Evolutionary conservation across 2,329 filamentous ascomycete genomes (phyloP).

Genomic region (Penicillium sp.): DNA sequence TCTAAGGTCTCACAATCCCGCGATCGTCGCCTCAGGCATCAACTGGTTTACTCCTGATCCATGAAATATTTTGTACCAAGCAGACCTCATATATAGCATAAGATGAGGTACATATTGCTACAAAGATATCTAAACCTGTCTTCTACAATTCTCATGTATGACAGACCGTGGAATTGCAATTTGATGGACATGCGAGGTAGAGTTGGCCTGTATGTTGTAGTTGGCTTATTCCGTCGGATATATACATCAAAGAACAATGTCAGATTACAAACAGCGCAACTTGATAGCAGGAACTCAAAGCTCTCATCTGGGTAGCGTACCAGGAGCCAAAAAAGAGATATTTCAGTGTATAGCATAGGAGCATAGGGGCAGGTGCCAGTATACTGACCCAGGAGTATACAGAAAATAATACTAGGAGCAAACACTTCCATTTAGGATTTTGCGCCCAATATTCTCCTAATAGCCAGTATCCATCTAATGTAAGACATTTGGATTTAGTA

Average conservation of each 20-base stretch:
- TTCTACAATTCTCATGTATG: too few relatives aligned
- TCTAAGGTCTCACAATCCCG: constrained; percentile 9
- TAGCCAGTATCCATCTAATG: neutral
- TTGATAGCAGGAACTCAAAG: neutral
- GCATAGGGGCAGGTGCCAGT: neutral
- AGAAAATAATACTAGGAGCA: neutral
- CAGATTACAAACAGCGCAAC: neutral
- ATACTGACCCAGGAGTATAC: neutral
- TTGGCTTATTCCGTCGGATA: neutral
- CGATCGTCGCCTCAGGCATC: constrained; percentile 5
- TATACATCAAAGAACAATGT: neutral
- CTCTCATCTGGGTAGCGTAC: neutral
- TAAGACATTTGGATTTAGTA: neutral
- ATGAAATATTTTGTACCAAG: neutral
- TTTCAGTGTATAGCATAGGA: neutral
- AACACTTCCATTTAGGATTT: neutral
- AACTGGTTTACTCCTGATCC: neutral
- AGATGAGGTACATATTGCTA: neutral
- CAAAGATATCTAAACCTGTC: neutral
- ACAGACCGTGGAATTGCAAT: neutral
- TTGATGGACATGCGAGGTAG: too few relatives aligned
- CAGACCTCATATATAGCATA: neutral
- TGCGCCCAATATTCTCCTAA: too few relatives aligned
- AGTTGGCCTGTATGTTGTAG: too few relatives aligned
- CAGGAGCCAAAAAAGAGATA: neutral